Evolutionary conservation across 164 flowering plant genomes (phyloP).

Genomic region (Magnolia changhungtana): DNA sequence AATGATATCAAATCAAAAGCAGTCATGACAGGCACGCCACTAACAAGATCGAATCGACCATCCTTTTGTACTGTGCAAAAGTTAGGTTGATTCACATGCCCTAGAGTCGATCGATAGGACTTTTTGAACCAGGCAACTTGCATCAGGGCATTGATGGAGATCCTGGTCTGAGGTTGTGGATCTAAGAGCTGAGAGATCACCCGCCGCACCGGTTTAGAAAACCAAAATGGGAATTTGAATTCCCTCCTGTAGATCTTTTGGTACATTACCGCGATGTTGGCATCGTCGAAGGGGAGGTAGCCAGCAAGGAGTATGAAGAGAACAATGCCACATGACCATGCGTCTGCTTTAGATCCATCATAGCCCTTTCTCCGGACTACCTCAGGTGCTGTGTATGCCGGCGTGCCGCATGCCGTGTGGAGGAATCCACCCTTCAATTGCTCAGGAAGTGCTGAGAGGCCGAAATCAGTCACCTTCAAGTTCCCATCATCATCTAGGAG

Average conservation of each 20-base stretch:
- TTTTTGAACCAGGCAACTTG: conserved; percentile 48
- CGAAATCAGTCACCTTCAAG: conserved; percentile 65
- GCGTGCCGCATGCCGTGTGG: conserved; percentile 74
- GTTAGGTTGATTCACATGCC: neutral
- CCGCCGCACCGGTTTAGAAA: conserved; percentile 48
- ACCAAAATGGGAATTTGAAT: conserved; percentile 62
- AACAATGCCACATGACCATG: conserved; percentile 75
- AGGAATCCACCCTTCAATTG: conserved; percentile 42
- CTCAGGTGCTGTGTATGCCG: conserved; percentile 76
- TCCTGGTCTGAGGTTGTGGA: conserved; percentile 45
- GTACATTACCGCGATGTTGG: conserved; percentile 63
- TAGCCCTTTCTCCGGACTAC: conserved; percentile 62
- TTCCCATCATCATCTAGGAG: conserved; percentile 62
- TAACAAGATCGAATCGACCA: neutral
- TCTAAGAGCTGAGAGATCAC: conserved; percentile 52
- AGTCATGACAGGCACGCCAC: conserved; percentile 25
- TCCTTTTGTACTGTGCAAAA: neutral
- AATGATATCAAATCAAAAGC: conserved; percentile 74
- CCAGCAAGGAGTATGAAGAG: conserved; percentile 57
- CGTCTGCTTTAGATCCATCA: conserved; percentile 55
- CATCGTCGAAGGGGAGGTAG: conserved; percentile 63
- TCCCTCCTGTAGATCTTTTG: conserved; percentile 51
- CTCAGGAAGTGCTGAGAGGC: conserved; percentile 54
- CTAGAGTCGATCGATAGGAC: conserved; percentile 4
- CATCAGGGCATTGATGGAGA: conserved; percentile 51